Conservation (phyloP, 768 basidiomycete genomes). For the Tylopilus felleus region DNA sequence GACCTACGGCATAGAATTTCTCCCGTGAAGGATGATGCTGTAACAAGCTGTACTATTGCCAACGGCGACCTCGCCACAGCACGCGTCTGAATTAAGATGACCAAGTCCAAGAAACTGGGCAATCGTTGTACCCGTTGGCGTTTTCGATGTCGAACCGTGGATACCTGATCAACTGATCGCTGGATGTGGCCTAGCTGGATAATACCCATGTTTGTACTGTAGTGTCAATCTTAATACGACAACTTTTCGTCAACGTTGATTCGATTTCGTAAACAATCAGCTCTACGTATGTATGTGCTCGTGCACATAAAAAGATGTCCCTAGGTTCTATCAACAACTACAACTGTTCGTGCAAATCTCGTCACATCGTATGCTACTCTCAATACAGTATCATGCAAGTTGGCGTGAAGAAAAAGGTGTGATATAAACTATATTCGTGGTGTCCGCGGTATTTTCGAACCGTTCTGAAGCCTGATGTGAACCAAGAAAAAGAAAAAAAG, state of each 20-base stretch:
- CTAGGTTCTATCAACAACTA: slow-evolving; percentile 1
- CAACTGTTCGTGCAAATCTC: background rate
- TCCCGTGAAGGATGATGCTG: slow-evolving; percentile 15
- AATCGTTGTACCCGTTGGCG: background rate
- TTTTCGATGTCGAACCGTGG: slow-evolving; percentile 2
- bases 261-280: too few relatives aligned
- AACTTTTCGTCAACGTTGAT: background rate
- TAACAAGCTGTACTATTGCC: slow-evolving; percentile 2
- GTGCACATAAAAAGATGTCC: too few relatives aligned
- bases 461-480: background rate
- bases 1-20: slow-evolving; percentile 6
- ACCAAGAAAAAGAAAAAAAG: background rate
- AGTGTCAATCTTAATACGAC: background rate
- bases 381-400: slow-evolving; percentile 8
- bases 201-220: background rate
- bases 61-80: background rate
- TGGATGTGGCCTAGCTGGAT: background rate
- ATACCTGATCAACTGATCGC: background rate
- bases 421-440: slow-evolving; percentile 10
- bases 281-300: too few relatives aligned
- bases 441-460: slow-evolving; percentile 11
- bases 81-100: slow-evolving; percentile 24
- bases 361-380: slow-evolving; percentile 3
- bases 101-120: slow-evolving; percentile 14
- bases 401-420: background rate